A percentile compares a stretch with the other conserved stretches of the same genome.
Evolutionary conservation across 208 protist genomes (phyloP).

Genomic region (Leishmania major): DNA sequence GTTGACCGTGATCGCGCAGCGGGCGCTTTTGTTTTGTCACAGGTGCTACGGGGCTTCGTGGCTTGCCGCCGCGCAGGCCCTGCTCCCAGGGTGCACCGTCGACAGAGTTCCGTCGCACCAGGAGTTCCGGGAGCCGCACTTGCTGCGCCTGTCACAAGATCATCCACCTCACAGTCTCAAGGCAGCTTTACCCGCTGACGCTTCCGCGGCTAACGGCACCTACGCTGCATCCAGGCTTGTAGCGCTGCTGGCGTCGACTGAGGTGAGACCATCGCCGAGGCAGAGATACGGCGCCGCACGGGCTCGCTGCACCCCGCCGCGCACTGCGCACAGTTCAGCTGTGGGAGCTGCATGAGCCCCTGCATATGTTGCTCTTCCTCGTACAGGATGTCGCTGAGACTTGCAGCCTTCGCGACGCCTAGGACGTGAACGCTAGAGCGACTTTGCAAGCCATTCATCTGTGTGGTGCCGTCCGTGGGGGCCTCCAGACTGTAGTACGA

Average conservation of each 20-base stretch:
- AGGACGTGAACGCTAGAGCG: not conserved
- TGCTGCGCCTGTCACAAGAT: not conserved
- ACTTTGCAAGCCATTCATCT: not conserved
- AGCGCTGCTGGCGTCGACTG: not conserved
- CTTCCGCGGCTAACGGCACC: not conserved
- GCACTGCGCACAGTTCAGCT: not conserved
- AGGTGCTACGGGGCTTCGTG: too few species aligned
- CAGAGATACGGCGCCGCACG: not conserved
- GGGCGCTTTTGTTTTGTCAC: too few species aligned
- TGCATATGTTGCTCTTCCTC: not conserved
- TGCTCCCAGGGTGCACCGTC: too few species aligned
- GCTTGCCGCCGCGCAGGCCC: too few species aligned
- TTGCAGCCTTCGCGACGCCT: not conserved
- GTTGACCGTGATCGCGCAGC: too few species aligned
- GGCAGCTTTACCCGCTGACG: not conserved
- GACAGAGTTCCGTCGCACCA: too few species aligned
- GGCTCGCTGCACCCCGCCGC: not conserved
- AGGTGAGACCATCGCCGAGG: not conserved
- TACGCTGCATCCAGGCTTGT: not conserved
- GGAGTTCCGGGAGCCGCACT: not conserved
- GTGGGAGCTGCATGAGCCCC: not conserved
- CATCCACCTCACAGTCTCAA: not conserved
- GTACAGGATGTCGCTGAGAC: not conserved
- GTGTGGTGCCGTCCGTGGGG: not conserved
- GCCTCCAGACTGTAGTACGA: slow-evolving; percentile 11